phyloP scores from a whole-genome alignment of 139 green algal species.

The Chloropicon primus region DNA sequence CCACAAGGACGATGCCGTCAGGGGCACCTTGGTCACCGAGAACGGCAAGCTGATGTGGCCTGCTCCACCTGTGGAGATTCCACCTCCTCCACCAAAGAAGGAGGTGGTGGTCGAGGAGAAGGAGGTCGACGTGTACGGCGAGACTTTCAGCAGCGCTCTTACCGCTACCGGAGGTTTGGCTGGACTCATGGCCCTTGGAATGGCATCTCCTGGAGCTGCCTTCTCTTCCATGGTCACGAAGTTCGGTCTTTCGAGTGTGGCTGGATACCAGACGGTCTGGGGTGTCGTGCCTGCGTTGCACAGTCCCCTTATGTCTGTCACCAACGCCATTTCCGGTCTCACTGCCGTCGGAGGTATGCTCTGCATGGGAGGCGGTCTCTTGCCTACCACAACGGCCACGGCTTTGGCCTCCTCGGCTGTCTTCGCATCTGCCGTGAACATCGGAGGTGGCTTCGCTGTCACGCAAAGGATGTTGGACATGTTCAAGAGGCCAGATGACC shows the following conservation, averaged over 20 bases:
- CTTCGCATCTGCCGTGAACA: slow-evolving; percentile 61
- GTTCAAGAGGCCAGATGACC: slow-evolving; percentile 73
- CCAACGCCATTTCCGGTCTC: slow-evolving; percentile 76
- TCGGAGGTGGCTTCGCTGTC: slow-evolving; percentile 77
- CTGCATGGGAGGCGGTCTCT: slow-evolving; percentile 43
- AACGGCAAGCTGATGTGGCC: slow-evolving; percentile 66
- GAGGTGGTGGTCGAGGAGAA: slow-evolving; percentile 6
- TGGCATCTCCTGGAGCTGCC: neutral
- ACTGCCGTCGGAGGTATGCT: slow-evolving; percentile 60
- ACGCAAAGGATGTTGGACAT: slow-evolving; percentile 82
- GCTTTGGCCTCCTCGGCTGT: slow-evolving; percentile 50
- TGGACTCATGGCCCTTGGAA: slow-evolving; percentile 4
- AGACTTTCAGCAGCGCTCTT: neutral
- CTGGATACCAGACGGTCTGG: slow-evolving; percentile 59
- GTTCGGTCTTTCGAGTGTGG: slow-evolving; percentile 48
- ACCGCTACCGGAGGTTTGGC: neutral
- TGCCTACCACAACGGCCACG: slow-evolving; percentile 29
- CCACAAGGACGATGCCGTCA: slow-evolving; percentile 61
- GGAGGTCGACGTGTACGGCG: neutral
- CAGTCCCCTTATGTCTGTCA: slow-evolving; percentile 83
- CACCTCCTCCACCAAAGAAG: slow-evolving; percentile 15
- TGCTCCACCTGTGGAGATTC: slow-evolving; percentile 26
- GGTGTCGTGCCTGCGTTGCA: slow-evolving; percentile 74
- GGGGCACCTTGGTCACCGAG: slow-evolving; percentile 60
- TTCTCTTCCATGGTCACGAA: slow-evolving; percentile 5